A percentile compares a stretch with the other conserved stretches of the same genome.
These are phyloP conservation scores for Talaromyces sp. DNA, from an alignment of 2,329 filamentous ascomycete species.

Conservation along the genomic window DNA sequence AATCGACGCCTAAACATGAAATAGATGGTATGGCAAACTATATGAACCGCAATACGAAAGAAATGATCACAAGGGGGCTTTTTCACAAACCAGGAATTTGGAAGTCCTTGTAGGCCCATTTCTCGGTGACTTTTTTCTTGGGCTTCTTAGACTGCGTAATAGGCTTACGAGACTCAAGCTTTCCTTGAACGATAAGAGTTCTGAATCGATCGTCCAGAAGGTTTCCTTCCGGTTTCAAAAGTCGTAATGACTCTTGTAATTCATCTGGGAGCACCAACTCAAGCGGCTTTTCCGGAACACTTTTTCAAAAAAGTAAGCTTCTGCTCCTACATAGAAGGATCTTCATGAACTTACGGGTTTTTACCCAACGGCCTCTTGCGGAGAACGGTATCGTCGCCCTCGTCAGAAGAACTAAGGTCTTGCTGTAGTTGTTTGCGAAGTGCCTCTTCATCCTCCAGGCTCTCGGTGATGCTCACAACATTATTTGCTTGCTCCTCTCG, in stretches of 20 bases:
- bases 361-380: conserved; percentile 70
- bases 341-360: conserved; percentile 34
- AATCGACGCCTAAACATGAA: conserved; percentile 7
- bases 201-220: conserved; percentile 87
- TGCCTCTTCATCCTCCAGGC: conserved; percentile 48
- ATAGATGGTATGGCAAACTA: background rate
- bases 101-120: conserved; percentile 98
- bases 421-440: conserved; percentile 38
- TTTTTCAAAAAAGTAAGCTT: conserved; percentile 26
- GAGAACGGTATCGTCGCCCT: conserved; percentile 61
- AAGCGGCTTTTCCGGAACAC: conserved; percentile 67
- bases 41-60: background rate
- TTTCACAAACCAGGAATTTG: conserved; percentile 44
- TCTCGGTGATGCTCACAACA: conserved; percentile 64
- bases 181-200: conserved; percentile 81
- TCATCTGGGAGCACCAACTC: conserved; percentile 80
- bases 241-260: conserved; percentile 72
- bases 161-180: conserved; percentile 76
- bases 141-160: conserved; percentile 78
- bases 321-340: background rate
- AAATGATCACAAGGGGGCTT: background rate
- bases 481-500: conserved; percentile 67
- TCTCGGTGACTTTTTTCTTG: conserved; percentile 80
- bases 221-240: conserved; percentile 93
- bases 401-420: conserved; percentile 41